A percentile compares a stretch with the other conserved stretches of the same genome.
Conservation (phyloP, 139 green algal genomes). For the Micromonas commoda region DNA sequence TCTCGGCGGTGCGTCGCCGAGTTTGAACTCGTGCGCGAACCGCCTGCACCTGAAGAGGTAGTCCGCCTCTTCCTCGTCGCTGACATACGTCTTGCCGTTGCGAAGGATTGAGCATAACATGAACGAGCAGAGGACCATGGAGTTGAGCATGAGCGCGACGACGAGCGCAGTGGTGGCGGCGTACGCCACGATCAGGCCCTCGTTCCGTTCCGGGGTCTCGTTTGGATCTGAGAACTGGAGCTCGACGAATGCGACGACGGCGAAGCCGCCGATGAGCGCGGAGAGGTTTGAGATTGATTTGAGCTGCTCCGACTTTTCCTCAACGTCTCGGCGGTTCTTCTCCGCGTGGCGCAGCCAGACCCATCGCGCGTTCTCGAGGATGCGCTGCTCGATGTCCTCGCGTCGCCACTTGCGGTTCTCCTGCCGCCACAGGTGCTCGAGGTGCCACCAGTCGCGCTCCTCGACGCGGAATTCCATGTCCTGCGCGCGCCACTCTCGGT, state of each 20-base stretch:
- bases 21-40: slow-evolving; percentile 29
- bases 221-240: slow-evolving; percentile 44
- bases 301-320: slow-evolving; percentile 72
- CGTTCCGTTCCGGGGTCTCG: not conserved
- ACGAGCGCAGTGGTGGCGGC: slow-evolving; percentile 19
- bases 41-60: slow-evolving; percentile 39
- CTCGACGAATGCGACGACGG: slow-evolving; percentile 57
- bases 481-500: slow-evolving; percentile 18
- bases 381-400: slow-evolving; percentile 54
- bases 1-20: slow-evolving; percentile 46
- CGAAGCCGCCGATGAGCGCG: slow-evolving; percentile 69
- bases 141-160: slow-evolving; percentile 42
- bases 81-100: slow-evolving; percentile 48
- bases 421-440: slow-evolving; percentile 30
- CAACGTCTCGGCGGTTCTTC: slow-evolving; percentile 53
- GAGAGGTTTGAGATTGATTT: slow-evolving; percentile 58
- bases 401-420: slow-evolving; percentile 38
- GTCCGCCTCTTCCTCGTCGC: slow-evolving; percentile 47
- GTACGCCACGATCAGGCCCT: slow-evolving; percentile 19
- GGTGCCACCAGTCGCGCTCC: slow-evolving; percentile 30
- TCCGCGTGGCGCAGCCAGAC: slow-evolving; percentile 50
- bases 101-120: slow-evolving; percentile 46
- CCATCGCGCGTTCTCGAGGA: slow-evolving; percentile 60
- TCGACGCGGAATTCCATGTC: slow-evolving; percentile 43
- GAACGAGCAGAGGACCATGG: slow-evolving; percentile 45